Base-by-base conservation (phyloP, 2,329 filamentous ascomycete species). In the Mollisia scopiformis region DNA sequence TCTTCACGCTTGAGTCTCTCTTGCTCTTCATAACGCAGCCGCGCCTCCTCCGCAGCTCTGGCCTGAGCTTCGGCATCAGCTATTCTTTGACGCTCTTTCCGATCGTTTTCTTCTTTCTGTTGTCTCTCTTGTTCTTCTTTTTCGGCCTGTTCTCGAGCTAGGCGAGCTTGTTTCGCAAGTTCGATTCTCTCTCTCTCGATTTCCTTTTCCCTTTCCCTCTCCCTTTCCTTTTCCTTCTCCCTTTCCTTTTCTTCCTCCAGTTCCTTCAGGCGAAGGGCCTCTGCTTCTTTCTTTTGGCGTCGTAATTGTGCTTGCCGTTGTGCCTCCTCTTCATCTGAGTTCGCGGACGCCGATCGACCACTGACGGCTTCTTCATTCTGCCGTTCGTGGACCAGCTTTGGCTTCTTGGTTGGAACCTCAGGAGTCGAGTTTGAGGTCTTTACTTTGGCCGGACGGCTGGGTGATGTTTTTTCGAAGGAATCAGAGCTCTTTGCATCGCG, bases 61-160 rank as follows among this genome's bases (percentile, higher is more conserved):
- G 55, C 57, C 21, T 64, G 64, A 13, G 65, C 68, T 55, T 67
- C 66, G 11, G 62, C 62, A 27, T 72, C 71, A 27, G 68, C 67
- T 57, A 69, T 57, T 13, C 65, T 62, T 27, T 71, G 71, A 23
- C 66, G 65, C 57, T 68, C 67, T 41, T 68, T 71, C 19, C 62
- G 61, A 33, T 70, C 68, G 2, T 66, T 63, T 54, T 74, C 71
- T 51, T 73, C 69, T 50, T 64, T 62, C 25, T 63, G 58, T 21
- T 61, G 67, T 49, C 71, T 72, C 57, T 73, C 70, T 35, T 78
- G 75, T 59, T 77, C 75, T 47, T 74, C 68, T 3, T 73, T 73
- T 13, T 57, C 64, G 11, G 65, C 64, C 46, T 65, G 62, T 57
- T 73, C 71, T 54, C 65, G 62, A 39, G 68, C 69, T 16, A 69